Evolutionary conservation across 2,329 filamentous ascomycete genomes (phyloP).

Genomic region (Aspergillus sp.): DNA sequence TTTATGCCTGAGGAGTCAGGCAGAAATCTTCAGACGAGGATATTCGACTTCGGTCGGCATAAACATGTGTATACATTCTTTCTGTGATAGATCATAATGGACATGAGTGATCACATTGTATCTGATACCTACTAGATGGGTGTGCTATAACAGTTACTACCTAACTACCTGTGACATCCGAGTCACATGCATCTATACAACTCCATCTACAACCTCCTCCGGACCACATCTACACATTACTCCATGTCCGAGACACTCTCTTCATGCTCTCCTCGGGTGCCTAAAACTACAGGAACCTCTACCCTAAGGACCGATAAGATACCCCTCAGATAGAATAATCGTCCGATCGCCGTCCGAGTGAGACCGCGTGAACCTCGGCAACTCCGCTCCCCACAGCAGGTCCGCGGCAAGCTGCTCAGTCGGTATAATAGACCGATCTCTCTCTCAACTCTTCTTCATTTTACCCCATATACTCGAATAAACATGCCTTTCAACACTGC

Average conservation of each 20-base stretch:
- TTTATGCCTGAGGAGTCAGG: background rate
- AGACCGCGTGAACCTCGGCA: constrained; percentile 28
- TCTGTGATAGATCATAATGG: background rate
- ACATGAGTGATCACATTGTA: too few species aligned
- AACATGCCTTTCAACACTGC: constrained; percentile 64
- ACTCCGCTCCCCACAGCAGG: constrained; percentile 22
- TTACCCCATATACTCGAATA: constrained; percentile 2
- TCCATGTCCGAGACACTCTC: background rate
- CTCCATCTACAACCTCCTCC: too few species aligned
- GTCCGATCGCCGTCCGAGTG: background rate
- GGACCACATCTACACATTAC: background rate
- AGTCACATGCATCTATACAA: background rate
- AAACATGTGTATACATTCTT: background rate
- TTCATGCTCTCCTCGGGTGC: too few species aligned
- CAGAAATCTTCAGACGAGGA: background rate
- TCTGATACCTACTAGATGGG: too few species aligned
- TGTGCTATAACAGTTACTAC: too few species aligned
- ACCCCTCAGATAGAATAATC: constrained; percentile 5
- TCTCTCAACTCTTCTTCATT: background rate
- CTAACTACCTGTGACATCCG: too few species aligned
- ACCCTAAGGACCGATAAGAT: too few species aligned
- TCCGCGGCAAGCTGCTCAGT: constrained; percentile 20
- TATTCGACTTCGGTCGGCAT: background rate
- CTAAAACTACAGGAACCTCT: background rate
- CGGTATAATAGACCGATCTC: background rate